Base-by-base conservation (phyloP, 108 stramenopile genomes). In the Halocafeteria seosinensis region DNA sequence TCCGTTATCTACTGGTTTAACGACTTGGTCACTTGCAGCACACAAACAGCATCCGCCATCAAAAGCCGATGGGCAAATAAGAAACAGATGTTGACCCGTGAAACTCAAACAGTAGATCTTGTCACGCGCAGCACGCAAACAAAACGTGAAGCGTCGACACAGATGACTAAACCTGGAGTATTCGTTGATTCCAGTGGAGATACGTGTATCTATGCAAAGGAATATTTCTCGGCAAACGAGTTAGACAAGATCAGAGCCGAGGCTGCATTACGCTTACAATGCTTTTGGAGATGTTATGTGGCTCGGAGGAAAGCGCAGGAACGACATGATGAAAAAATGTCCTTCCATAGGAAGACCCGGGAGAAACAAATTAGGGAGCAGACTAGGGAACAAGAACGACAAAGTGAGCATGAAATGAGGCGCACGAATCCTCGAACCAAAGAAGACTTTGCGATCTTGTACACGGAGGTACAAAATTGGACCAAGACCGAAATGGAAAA, bases 401-500 rank as follows among this genome's bases (percentile, higher is more conserved):
- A 23, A 33, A 28, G 63, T 35, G 60, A 35, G 33, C 33, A 38
- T 38, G 50, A 55, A 17, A 67, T 72, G 33, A 64, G 78, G 33
- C 75, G 79, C 8, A 73, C 66, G 64, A 50, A 80, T 57, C 79
- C 79, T 0, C 34, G 42, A 38, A 71, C 70, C 34, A 65, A 29
- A 1, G 51, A 66, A 24, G 81, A 82, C 63, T 79, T 77, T 37
- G 73, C 67, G 13, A 34, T 68, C 5, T 64, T 76, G 3, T 83
- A 77, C 70, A 79, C 75, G 58, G 82, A 83, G 62, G 75, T 83
- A 27, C 80, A 81, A 37, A 47, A 52, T 0, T 83, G 82, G 80
- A 55, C 78, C 21, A 60, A 59, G 28, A 42, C 61, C 12, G 82
- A 81, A 55, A 65, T 71, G 12, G 13, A 64, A 4, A 55, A 64